Percentiles rank a stretch among this genome's conserved stretches.
phyloP scores from a whole-genome alignment of 2,329 filamentous ascomycete species.

The Chaetothyriales sp. region DNA sequence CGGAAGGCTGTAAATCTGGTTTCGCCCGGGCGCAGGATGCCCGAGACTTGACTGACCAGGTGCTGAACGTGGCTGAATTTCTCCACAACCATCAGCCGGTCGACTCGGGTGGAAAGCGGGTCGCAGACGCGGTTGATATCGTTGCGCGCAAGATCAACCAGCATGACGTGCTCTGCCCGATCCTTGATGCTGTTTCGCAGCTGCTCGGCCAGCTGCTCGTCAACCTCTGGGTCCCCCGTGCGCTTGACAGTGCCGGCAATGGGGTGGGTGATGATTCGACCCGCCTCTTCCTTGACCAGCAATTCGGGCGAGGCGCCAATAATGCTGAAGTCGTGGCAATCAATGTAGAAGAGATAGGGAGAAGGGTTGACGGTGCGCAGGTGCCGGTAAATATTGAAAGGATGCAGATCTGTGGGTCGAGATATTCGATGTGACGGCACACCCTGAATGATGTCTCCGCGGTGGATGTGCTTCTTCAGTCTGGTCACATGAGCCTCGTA shows the following conservation, averaged over 20 bases:
- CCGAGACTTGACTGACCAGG: slow-evolving; percentile 88
- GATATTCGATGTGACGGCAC: slow-evolving; percentile 91
- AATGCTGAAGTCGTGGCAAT: slow-evolving; percentile 85
- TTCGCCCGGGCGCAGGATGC: slow-evolving; percentile 67
- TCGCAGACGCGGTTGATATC: slow-evolving; percentile 94
- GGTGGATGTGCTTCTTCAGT: slow-evolving; percentile 80
- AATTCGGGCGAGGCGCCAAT: slow-evolving; percentile 91
- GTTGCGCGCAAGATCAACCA: slow-evolving; percentile 90
- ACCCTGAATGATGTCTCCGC: slow-evolving; percentile 92
- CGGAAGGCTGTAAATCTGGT: slow-evolving; percentile 92
- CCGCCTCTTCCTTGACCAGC: slow-evolving; percentile 76
- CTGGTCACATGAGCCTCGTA: slow-evolving; percentile 80
- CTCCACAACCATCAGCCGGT: slow-evolving; percentile 86
- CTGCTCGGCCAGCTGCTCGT: slow-evolving; percentile 63
- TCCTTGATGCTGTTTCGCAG: slow-evolving; percentile 76
- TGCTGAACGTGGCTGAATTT: slow-evolving; percentile 97
- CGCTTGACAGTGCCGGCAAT: slow-evolving; percentile 93
- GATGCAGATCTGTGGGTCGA: slow-evolving; percentile 77
- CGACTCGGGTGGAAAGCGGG: slow-evolving; percentile 75
- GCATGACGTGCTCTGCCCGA: slow-evolving; percentile 89
- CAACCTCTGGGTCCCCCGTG: slow-evolving; percentile 66
- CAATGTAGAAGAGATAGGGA: slow-evolving; percentile 91
- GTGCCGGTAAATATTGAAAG: slow-evolving; percentile 96
- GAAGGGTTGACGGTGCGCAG: slow-evolving; percentile 95
- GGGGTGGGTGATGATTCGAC: slow-evolving; percentile 85